A percentile compares a stretch with the other conserved stretches of the same genome.
These are phyloP conservation scores for Cladosporium sp. DNA, from an alignment of 2,329 filamentous ascomycete genomes.

Conservation along the genomic window DNA sequence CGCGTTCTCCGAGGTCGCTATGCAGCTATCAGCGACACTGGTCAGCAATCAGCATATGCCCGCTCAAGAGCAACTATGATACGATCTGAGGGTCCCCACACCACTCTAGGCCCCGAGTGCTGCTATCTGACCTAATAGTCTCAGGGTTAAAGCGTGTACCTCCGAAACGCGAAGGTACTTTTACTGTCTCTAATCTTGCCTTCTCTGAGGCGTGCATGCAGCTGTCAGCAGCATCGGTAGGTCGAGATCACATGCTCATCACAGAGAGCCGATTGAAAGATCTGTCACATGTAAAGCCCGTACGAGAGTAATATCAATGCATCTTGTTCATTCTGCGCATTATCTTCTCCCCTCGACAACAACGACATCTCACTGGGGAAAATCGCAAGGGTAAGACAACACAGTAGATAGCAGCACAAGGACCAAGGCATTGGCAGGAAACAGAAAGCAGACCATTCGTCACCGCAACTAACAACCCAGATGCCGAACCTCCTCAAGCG, in stretches of 20 bases:
- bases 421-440: not conserved
- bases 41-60: not conserved
- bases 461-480: not conserved
- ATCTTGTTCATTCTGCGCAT: too few relatives aligned
- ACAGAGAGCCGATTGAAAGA: not conserved
- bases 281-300: not conserved
- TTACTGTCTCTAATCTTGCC: too few relatives aligned
- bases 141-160: too few relatives aligned
- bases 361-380: not conserved
- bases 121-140: too few relatives aligned
- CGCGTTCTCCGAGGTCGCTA: too few relatives aligned
- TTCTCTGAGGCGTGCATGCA: not conserved
- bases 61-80: too few relatives aligned
- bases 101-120: too few relatives aligned
- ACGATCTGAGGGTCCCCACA: too few relatives aligned
- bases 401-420: not conserved
- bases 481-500: not conserved
- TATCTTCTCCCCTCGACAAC: not conserved
- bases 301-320: too few relatives aligned
- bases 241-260: conserved; percentile 2
- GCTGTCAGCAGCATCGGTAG: not conserved
- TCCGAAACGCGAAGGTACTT: too few relatives aligned
- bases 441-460: too few relatives aligned
- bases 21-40: not conserved
- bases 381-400: conserved; percentile 1